Conservation (phyloP, 768 basidiomycete genomes). For the Sarcodon aspratus region DNA sequence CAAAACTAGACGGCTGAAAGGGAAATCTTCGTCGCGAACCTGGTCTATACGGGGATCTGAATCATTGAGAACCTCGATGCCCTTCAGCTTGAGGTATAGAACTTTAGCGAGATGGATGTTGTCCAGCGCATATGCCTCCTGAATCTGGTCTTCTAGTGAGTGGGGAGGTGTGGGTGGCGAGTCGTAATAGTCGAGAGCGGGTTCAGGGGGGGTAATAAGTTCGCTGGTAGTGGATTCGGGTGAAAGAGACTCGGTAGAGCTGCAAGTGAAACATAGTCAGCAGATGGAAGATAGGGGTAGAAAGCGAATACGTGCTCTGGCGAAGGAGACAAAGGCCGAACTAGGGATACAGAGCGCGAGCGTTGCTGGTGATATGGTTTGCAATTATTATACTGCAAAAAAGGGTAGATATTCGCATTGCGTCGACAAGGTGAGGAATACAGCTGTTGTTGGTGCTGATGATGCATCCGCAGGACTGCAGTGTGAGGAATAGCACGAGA, state of each 20-base stretch:
- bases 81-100: constrained; percentile 47
- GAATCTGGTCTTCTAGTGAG: constrained; percentile 51
- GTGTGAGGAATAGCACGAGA: constrained; percentile 15
- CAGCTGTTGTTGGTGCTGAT: constrained; percentile 1
- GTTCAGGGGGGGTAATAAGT: constrained; percentile 14
- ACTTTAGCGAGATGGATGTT: constrained; percentile 57
- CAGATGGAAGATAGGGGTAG: constrained; percentile 8
- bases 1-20: constrained; percentile 23
- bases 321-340: constrained; percentile 5
- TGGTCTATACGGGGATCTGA: constrained; percentile 52
- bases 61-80: constrained; percentile 47
- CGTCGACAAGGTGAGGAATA: background rate
- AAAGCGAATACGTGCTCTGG: background rate
- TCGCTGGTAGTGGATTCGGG: constrained; percentile 14
- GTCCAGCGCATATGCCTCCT: constrained; percentile 56
- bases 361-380: too few species aligned
- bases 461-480: constrained; percentile 6
- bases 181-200: constrained; percentile 29
- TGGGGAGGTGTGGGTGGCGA: constrained; percentile 28
- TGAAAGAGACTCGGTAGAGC: constrained; percentile 10
- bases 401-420: background rate
- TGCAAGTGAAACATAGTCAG: background rate
- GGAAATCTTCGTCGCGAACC: constrained; percentile 41
- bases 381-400: background rate
- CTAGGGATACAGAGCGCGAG: too few species aligned